Evolutionary conservation across 2,329 filamentous ascomycete species (phyloP), one percentile per base, ranked within the genome.

Genomic region (Colletotrichum orchidophilum): DNA sequence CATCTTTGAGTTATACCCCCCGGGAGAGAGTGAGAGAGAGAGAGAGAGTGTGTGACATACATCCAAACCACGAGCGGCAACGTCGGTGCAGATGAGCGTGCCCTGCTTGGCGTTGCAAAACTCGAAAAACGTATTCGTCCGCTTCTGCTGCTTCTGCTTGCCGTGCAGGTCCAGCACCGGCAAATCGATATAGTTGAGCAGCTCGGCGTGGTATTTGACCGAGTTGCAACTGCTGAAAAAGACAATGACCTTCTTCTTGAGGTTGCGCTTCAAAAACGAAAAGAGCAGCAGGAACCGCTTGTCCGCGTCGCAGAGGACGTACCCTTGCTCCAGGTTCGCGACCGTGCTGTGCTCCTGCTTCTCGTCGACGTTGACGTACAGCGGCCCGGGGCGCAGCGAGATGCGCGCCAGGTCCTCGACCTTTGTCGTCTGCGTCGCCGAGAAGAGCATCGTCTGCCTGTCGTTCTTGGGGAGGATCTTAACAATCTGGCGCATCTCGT

Each of bases 91-190:
- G 76, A 99, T 96, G 64, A 99, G 83, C 0, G 94, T 97, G 27
- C 96, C 96, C 75, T 93, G 90, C 75, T 91, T 91, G 21, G 95
- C 87, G 73, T 88, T 88, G 81, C 86, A 87, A 81, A 99, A 99
- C 81, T 98, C 96, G 81, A 98, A 99, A 81, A 99, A 99, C 1
- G 95, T 97, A 80, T 97, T 97, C 27, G 96, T 99, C n/a, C 96
- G 93, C 82, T 97, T 97, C 83, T 98, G 95, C 83, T 99, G 96
- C 84, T 99, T 99, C 83, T 97, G 94, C 84, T 99, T 98, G 75
- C 95, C 96, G 81, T 97, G 94, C 8, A 97, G 87, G 76, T 94
- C 93, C 53, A 97, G 87, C 3, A 97, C 94, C 5, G 93, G 95
- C 50, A 98, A 88, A 81, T 98, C 96, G 77, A 98, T 98, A 84